Conservation (phyloP, 2,329 filamentous ascomycete genomes). For the Fusarium ambrosium region DNA sequence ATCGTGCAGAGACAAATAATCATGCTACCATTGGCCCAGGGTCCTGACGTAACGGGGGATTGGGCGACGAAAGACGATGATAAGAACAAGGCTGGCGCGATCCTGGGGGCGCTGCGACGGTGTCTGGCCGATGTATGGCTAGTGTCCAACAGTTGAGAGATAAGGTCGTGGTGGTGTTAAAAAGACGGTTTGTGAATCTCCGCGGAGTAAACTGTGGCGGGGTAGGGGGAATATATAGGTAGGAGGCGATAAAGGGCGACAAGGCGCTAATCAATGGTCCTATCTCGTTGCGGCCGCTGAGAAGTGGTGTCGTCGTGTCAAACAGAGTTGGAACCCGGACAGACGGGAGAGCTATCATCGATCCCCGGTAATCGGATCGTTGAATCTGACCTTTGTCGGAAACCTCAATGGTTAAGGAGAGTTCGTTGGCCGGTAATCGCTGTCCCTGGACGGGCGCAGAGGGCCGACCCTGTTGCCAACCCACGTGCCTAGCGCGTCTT, state of each 20-base stretch:
- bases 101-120: conserved; percentile 18
- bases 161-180: conserved; percentile 40
- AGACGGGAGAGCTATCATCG: neutral
- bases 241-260: conserved; percentile 26
- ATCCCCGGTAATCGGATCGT: conserved; percentile 1
- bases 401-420: conserved; percentile 2
- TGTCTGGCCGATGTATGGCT: conserved; percentile 27
- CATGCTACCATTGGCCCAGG: conserved; percentile 37
- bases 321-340: conserved; percentile 6
- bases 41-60: conserved; percentile 24
- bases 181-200: conserved; percentile 40
- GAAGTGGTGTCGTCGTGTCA: conserved; percentile 23
- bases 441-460: neutral
- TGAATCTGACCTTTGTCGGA: conserved; percentile 8
- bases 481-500: conserved; percentile 3
- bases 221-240: conserved; percentile 41
- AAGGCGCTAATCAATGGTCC: conserved; percentile 17
- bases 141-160: conserved; percentile 37
- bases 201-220: conserved; percentile 42
- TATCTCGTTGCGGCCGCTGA: conserved; percentile 33
- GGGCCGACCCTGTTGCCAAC: neutral
- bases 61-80: conserved; percentile 34
- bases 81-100: conserved; percentile 33
- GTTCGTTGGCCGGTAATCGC: neutral
- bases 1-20: conserved; percentile 36